Conservation (phyloP, 257 asterid genomes). For the Ilex aquifolium region DNA sequence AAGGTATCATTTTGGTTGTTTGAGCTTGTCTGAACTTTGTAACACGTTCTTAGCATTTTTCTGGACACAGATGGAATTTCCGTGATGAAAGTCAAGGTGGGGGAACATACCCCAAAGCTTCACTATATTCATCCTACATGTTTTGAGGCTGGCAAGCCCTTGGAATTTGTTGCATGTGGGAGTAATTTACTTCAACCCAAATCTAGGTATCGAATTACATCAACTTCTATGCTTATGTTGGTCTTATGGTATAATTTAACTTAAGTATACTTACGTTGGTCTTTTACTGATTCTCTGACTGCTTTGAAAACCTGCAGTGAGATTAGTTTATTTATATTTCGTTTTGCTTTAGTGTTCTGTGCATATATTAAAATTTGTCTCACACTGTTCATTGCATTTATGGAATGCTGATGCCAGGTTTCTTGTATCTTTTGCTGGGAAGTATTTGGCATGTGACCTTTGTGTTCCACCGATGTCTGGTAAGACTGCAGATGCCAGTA, state of each 20-base stretch:
- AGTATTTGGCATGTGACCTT: constrained; percentile 50
- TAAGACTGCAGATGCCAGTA: constrained; percentile 28
- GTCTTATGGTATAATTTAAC: not conserved
- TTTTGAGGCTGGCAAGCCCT: constrained; percentile 89
- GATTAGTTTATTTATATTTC: not conserved
- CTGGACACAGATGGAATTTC: constrained; percentile 56
- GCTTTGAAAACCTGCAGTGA: not conserved
- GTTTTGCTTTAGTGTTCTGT: not conserved
- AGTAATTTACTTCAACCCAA: constrained; percentile 72
- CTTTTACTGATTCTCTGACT: not conserved
- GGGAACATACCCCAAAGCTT: constrained; percentile 67
- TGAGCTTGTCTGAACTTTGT: constrained; percentile 10
- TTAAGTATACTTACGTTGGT: too few species aligned
- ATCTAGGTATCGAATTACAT: constrained; percentile 45
- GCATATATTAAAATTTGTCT: too few species aligned
- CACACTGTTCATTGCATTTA: not conserved
- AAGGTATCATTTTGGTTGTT: not conserved
- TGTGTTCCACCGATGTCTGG: constrained; percentile 36
- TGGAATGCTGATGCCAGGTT: constrained; percentile 42
- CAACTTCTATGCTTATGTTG: too few species aligned
- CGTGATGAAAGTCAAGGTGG: constrained; percentile 53
- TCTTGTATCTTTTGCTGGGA: constrained; percentile 78
- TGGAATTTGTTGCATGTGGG: constrained; percentile 87
- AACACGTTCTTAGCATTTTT: constrained; percentile 10
- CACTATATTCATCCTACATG: constrained; percentile 67